A percentile compares a stretch with the other conserved stretches of the same genome.
Conservation (phyloP, 2,329 filamentous ascomycete species). For the Penicillium glabrum region DNA sequence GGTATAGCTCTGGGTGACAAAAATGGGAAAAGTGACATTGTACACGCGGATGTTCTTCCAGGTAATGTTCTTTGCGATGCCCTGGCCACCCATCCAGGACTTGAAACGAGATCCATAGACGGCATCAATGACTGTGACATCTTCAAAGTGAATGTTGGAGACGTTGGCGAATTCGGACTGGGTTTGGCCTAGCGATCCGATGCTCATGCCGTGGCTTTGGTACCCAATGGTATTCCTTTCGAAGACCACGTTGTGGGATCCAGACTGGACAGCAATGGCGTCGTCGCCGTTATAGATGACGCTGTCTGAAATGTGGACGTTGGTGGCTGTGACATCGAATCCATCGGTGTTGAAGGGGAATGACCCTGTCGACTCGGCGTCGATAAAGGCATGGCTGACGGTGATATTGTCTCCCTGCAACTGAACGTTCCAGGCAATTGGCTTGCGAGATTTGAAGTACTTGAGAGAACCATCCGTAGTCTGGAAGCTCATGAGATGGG, state of each 20-base stretch:
- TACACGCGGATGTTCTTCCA: conserved; percentile 46
- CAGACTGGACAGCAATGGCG: conserved; percentile 42
- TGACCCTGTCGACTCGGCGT: conserved; percentile 36
- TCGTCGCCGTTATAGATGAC: conserved; percentile 47
- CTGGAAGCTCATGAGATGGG: conserved; percentile 43
- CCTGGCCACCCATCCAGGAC: conserved; percentile 45
- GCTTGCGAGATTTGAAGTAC: conserved; percentile 45
- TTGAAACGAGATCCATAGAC: conserved; percentile 48
- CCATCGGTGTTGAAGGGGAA: conserved; percentile 47
- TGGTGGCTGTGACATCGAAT: conserved; percentile 31
- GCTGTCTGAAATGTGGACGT: conserved; percentile 31
- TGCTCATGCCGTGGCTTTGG: conserved; percentile 46
- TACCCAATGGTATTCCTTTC: conserved; percentile 44
- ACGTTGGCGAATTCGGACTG: conserved; percentile 39
- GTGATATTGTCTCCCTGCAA: conserved; percentile 42
- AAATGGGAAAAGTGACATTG: conserved; percentile 50
- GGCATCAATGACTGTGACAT: conserved; percentile 43
- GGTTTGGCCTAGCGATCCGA: conserved; percentile 44
- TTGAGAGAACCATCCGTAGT: conserved; percentile 37
- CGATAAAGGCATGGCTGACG: conserved; percentile 42
- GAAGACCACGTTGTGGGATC: conserved; percentile 41
- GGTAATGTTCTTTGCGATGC: conserved; percentile 44
- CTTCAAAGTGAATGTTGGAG: conserved; percentile 44
- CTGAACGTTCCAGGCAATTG: conserved; percentile 46
- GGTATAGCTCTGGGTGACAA: conserved; percentile 48